These are phyloP conservation scores for Coriolopsis trogii DNA, from an alignment of 1,284 basidiomycete species.

Conservation along the genomic window DNA sequence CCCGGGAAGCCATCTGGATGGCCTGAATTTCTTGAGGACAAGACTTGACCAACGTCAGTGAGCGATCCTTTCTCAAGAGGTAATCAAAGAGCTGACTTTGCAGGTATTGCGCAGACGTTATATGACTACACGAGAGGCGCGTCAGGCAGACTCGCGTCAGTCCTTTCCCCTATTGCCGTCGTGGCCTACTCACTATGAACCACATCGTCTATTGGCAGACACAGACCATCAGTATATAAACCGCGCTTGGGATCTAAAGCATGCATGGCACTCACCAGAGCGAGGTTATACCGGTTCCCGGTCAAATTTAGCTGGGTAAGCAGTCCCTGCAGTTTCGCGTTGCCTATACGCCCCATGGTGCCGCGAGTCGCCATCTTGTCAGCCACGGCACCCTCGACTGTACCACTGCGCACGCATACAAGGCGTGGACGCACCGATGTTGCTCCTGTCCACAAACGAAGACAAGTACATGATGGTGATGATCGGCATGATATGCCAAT, in stretches of 20 bases:
- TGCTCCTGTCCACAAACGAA: slow-evolving; percentile 34
- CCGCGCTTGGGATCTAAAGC: too few species aligned
- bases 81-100: slow-evolving; percentile 45
- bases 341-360: too few species aligned
- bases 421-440: slow-evolving; percentile 33
- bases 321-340: slow-evolving; percentile 67
- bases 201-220: slow-evolving; percentile 59
- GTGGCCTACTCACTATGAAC: slow-evolving; percentile 55
- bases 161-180: neutral
- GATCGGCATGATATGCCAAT: slow-evolving; percentile 40
- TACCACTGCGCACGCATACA: neutral
- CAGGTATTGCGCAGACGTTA: slow-evolving; percentile 62
- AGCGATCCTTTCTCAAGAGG: neutral
- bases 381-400: neutral
- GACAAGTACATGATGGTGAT: slow-evolving; percentile 42
- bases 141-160: too few species aligned
- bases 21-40: slow-evolving; percentile 37
- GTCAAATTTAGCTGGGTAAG: slow-evolving; percentile 53
- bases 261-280: slow-evolving; percentile 47
- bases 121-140: slow-evolving; percentile 63
- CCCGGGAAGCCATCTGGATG: slow-evolving; percentile 38
- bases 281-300: slow-evolving; percentile 67
- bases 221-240: too few species aligned
- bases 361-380: too few species aligned
- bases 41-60: slow-evolving; percentile 22